These are phyloP conservation scores for Mycena pura DNA, from an alignment of 768 basidiomycete species.

Conservation along the genomic window DNA sequence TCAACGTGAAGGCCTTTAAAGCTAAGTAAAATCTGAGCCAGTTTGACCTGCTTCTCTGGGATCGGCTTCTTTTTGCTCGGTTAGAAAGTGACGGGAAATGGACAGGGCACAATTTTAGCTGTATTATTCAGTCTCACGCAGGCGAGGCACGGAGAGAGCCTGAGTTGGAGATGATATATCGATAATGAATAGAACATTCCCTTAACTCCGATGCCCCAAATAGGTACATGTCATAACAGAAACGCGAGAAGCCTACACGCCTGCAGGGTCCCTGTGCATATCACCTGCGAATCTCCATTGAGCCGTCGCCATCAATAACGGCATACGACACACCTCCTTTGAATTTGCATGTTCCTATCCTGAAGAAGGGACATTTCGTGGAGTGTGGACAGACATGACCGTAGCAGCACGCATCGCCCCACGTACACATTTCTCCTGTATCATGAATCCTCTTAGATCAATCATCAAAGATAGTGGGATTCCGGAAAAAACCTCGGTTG, in stretches of 20 bases:
- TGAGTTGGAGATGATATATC: slow-evolving; percentile 20
- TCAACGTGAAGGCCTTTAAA: slow-evolving; percentile 48
- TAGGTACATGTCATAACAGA: neutral
- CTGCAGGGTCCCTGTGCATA: slow-evolving; percentile 44
- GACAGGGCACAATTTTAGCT: slow-evolving; percentile 46
- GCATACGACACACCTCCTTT: slow-evolving; percentile 52
- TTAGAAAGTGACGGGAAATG: slow-evolving; percentile 57
- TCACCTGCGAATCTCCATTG: slow-evolving; percentile 37
- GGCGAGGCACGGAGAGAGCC: slow-evolving; percentile 29
- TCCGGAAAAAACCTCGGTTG: slow-evolving; percentile 56
- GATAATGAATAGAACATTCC: slow-evolving; percentile 16
- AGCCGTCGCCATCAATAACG: slow-evolving; percentile 10
- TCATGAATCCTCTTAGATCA: neutral
- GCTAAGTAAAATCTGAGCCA: slow-evolving; percentile 33
- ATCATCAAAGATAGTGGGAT: slow-evolving; percentile 5
- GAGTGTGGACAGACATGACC: slow-evolving; percentile 56
- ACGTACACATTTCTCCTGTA: slow-evolving; percentile 61
- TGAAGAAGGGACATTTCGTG: slow-evolving; percentile 53
- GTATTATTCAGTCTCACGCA: slow-evolving; percentile 52
- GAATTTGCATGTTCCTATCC: slow-evolving; percentile 68
- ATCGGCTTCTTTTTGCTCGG: slow-evolving; percentile 60
- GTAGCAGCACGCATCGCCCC: slow-evolving; percentile 67
- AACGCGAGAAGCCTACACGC: neutral
- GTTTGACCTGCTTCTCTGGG: slow-evolving; percentile 49
- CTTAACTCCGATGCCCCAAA: slow-evolving; percentile 4